These are phyloP conservation scores for Sequoiadendron giganteum DNA, from an alignment of 75 land plant species.

Conservation along the genomic window DNA sequence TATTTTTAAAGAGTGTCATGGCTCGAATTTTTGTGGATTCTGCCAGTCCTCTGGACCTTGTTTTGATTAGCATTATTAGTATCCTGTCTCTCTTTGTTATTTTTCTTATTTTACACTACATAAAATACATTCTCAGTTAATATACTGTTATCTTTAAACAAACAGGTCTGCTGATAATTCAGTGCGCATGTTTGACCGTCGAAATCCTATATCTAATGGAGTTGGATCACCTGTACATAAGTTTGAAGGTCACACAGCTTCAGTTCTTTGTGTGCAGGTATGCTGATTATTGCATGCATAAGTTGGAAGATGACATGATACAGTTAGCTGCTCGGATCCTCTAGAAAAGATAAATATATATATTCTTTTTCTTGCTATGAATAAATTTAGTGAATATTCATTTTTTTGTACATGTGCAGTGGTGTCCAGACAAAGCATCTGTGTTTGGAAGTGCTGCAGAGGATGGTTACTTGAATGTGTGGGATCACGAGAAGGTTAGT, in stretches of 20 bases:
- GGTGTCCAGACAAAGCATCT: constrained; percentile 92
- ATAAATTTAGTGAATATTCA: neutral
- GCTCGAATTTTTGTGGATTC: neutral
- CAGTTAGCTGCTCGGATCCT: neutral
- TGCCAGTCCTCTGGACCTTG: neutral
- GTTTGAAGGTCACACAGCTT: constrained; percentile 88
- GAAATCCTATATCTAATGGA: constrained; percentile 72
- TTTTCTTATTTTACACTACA: neutral
- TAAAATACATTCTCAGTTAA: neutral
- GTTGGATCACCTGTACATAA: constrained; percentile 76
- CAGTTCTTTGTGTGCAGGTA: constrained; percentile 98
- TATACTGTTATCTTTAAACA: neutral
- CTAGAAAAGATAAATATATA: neutral
- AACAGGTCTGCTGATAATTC: constrained; percentile 94
- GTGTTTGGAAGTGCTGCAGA: constrained; percentile 98
- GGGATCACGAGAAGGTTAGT: constrained; percentile 90
- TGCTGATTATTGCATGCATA: neutral
- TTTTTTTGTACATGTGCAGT: constrained; percentile 37
- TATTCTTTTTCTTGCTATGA: constrained; percentile 1
- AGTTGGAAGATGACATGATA: neutral
- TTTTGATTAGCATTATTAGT: neutral
- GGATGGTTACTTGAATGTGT: constrained; percentile 87
- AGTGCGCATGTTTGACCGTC: constrained; percentile 92
- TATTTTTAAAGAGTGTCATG: neutral
- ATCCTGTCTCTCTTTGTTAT: neutral